Evolutionary conservation across 257 asterid genomes (phyloP).

Genomic region (Scutellaria galericulata): DNA sequence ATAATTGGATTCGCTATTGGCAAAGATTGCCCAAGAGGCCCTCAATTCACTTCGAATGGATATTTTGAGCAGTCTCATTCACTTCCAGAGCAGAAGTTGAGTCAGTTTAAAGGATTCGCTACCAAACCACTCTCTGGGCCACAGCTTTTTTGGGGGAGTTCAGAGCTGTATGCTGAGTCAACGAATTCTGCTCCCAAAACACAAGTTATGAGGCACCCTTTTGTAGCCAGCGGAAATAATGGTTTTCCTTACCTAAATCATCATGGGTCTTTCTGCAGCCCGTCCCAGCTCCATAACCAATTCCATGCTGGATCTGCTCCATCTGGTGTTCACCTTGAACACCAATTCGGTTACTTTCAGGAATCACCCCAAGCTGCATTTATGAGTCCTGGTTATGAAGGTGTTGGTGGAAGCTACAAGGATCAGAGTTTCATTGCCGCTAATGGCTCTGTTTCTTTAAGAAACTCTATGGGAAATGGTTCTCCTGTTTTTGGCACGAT

Average conservation of each 20-base stretch:
- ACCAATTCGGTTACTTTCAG: constrained; percentile 47
- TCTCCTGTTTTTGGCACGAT: constrained; percentile 53
- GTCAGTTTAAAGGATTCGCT: constrained; percentile 45
- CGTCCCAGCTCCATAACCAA: constrained; percentile 38
- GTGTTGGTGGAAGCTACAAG: constrained; percentile 34
- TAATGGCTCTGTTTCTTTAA: constrained; percentile 34
- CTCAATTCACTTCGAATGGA: constrained; percentile 23
- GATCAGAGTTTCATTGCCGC: constrained; percentile 39
- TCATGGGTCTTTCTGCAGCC: constrained; percentile 39
- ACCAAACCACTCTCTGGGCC: constrained; percentile 51
- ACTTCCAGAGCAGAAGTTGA: constrained; percentile 52
- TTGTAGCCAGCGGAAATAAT: constrained; percentile 38
- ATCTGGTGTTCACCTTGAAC: constrained; percentile 53
- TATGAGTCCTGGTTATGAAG: constrained; percentile 37
- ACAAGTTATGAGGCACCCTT: constrained; percentile 35
- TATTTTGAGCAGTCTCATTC: constrained; percentile 54
- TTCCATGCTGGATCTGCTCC: constrained; percentile 73
- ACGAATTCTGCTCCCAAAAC: constrained; percentile 40
- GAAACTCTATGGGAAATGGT: constrained; percentile 45
- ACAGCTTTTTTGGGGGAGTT: constrained; percentile 67
- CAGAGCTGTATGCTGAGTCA: constrained; percentile 49
- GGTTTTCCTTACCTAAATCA: constrained; percentile 47
- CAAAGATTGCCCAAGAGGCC: constrained; percentile 38
- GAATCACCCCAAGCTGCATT: constrained; percentile 46
- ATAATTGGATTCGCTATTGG: constrained; percentile 58